Base-by-base conservation (phyloP, 805 yeast species). In the Kodamaea hsintzibuensis region DNA sequence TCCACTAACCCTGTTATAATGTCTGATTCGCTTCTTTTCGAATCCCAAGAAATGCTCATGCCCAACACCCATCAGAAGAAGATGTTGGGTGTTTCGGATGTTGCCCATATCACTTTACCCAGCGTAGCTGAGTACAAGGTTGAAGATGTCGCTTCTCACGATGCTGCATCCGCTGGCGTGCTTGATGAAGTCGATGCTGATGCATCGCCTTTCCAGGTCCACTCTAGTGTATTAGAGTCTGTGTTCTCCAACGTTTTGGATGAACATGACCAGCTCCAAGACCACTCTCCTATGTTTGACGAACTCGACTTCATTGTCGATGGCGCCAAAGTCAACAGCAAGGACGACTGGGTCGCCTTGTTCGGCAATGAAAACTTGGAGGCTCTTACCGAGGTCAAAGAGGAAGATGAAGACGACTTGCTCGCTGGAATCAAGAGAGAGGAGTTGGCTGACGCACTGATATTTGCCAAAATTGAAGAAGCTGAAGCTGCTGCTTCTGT, bases 311-410 rank as follows among this genome's bases (percentile, higher is more conserved):
- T 73, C 52, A 69, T 73, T 51, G 64, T 74, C 27, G 78, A 74
- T 54, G 77, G 77, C 51, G 62, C 66, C 47, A 68, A 69, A 60
- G 73, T 66, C 52, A 70, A 71, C 66, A 61, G 67, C 51, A 74
- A 72, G 55, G 77, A 80, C 38, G 80, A 79, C 60, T 85, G 91
- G 90, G 82, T 80, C 44, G 81, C 91, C 12, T 74, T 87, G 54
- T 85, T 87, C 64, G 73, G 68, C 50, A 44, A 53, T 48, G 59
- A 56, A 16, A 54, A 46, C 50, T 60, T 56, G 37, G 65, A 61
- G 45, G 60, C 62, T 55, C 64, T 68, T 46, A 61, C 59, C 13
- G 53, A 59, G 57, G 19, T 13, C 17, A 25, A 38, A 19, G 16
- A 38, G 35, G 49, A 44, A 14, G 48, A 42, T 33, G 46, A 42